Evolutionary conservation across 805 yeast species (phyloP), one percentile per base, ranked within the genome.

Genomic region (Cyberlindnera sargentensis): DNA sequence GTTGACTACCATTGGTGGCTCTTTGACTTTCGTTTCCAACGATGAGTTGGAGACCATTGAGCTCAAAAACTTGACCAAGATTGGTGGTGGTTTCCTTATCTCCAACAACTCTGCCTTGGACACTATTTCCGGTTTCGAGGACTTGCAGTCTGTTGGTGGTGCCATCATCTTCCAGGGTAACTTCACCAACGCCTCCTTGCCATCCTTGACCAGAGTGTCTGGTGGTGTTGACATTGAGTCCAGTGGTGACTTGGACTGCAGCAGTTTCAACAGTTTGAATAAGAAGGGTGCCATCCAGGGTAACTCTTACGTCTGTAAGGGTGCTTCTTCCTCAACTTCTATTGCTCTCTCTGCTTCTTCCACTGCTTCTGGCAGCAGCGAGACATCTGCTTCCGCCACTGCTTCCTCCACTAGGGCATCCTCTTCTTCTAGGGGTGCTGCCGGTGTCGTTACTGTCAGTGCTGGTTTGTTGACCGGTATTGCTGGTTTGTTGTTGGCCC

Each of bases 71-170:
- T 78, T 93, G 68, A 72, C 80, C 49, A 52, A 75, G 40, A 72
- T 93, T 59, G 95, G 91, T 65, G 98, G 99, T 78, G 99, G 96
- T 68, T 85, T 93, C 67, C 82, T 77, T 58, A 72, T 93, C 62
- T 79, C 85, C 51, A 87, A 89, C 80, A 93, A 93, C 84, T 70
- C 86, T 52, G 67, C 74, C 43, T 80, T 91, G 64, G 66, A 63
- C 40, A 57, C 73, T 46, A 72, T 91, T 62, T 72, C 72, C 46
- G 91, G 88, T 63, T 86, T 93, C 79, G 80, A 81, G 56, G 62
- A 73, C 52, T 75, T 93, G 60, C 67, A 73, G 64, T 67, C 84
- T 47, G 78, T 91, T 58, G 86, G 84, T 63, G 98, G 99, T 77
- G 93, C 98, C 57, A 79, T 91, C 53, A 73, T 73, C 63, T 68